Evolutionary conservation across 495 filamentous ascomycete genomes (phyloP).

Genomic region (Annulohypoxylon maeteangense): DNA sequence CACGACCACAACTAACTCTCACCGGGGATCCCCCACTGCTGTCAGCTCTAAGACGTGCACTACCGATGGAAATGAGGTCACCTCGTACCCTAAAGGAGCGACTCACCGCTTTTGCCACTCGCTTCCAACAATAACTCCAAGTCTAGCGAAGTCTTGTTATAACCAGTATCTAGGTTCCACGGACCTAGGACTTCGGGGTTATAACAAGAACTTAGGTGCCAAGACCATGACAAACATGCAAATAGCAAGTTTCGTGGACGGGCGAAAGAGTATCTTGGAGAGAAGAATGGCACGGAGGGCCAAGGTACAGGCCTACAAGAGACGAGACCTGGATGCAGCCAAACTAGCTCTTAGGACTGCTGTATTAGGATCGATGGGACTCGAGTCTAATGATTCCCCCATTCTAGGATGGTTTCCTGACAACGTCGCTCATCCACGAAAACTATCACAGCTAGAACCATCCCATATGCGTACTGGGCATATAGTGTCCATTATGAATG

Average conservation of each 20-base stretch:
- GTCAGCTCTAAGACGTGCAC: neutral
- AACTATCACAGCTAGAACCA: neutral
- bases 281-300: slow-evolving; percentile 4
- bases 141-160: neutral
- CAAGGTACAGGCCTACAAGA: slow-evolving; percentile 10
- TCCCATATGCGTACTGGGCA: neutral
- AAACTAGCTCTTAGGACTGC: neutral
- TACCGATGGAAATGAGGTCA: neutral
- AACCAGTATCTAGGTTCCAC: neutral
- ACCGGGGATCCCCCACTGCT: slow-evolving; percentile 4
- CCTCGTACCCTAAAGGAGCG: neutral
- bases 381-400: slow-evolving; percentile 32
- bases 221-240: neutral
- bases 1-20: neutral
- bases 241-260: neutral
- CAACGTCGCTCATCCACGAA: neutral
- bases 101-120: neutral
- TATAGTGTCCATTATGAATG: neutral
- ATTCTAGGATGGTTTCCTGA: slow-evolving; percentile 30
- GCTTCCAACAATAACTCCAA: neutral
- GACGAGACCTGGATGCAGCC: slow-evolving; percentile 16
- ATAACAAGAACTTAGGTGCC: neutral
- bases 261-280: slow-evolving; percentile 10
- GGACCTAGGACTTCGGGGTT: neutral
- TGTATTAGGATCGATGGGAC: neutral